Evolutionary conservation across 116 monocot species (phyloP).

Genomic region (Phalaenopsis hybrid): DNA sequence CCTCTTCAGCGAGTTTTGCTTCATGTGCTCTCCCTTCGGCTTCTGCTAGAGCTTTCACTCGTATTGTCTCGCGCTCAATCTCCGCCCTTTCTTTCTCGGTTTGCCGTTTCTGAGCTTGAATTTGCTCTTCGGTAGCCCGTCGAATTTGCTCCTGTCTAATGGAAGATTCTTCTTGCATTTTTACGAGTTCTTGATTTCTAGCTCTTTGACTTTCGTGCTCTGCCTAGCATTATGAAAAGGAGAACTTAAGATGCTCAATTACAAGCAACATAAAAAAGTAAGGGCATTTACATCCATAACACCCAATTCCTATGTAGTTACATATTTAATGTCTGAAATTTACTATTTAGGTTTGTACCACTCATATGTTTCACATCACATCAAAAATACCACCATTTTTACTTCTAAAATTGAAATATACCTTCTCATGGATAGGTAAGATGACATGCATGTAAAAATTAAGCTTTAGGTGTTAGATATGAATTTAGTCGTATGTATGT

Average conservation of each 20-base stretch:
- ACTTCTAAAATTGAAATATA: too few relatives aligned
- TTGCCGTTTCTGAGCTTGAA: conserved; percentile 54
- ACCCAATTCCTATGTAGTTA: too few relatives aligned
- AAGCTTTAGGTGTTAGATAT: too few relatives aligned
- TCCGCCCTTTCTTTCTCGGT: conserved; percentile 65
- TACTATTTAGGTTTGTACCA: too few relatives aligned
- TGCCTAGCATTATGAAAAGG: conserved; percentile 28
- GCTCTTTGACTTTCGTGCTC: conserved; percentile 70
- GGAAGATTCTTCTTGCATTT: conserved; percentile 78
- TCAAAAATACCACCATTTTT: too few relatives aligned
- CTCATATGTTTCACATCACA: too few relatives aligned
- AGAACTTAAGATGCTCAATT: not conserved
- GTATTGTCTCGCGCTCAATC: conserved; percentile 53
- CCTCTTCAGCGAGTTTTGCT: conserved; percentile 60
- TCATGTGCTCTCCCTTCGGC: conserved; percentile 56
- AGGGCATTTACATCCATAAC: too few relatives aligned
- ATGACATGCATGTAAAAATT: too few relatives aligned
- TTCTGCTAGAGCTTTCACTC: conserved; percentile 51
- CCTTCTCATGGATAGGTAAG: too few relatives aligned
- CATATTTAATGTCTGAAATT: too few relatives aligned
- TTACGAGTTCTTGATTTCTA: conserved; percentile 71
- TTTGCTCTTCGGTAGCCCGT: conserved; percentile 57
- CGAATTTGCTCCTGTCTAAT: conserved; percentile 61
- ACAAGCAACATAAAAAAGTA: not conserved
- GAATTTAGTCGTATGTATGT: too few relatives aligned